These are phyloP conservation scores for Chenopodium quinoa DNA, from an alignment of 148 eudicot species.

Conservation along the genomic window DNA sequence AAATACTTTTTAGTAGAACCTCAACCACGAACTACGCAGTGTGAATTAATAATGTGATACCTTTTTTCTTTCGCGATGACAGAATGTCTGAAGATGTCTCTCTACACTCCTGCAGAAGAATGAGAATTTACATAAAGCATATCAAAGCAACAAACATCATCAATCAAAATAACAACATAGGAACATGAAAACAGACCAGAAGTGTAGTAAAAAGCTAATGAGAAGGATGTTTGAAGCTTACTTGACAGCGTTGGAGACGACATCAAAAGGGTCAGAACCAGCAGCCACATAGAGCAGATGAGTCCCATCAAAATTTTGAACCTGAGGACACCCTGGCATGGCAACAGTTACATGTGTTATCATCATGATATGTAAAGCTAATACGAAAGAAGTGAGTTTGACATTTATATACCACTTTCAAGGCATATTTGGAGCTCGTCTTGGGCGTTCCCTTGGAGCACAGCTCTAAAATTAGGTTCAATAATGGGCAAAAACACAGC, in stretches of 20 bases:
- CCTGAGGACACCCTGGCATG: constrained; percentile 67
- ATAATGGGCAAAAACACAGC: constrained; percentile 75
- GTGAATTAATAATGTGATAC: constrained; percentile 23
- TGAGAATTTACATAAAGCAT: not conserved
- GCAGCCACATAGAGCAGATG: constrained; percentile 76
- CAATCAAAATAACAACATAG: not conserved
- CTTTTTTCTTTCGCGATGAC: constrained; percentile 82
- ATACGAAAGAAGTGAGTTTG: not conserved
- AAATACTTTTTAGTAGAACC: not conserved
- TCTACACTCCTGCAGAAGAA: constrained; percentile 60
- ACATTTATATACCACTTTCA: constrained; percentile 61
- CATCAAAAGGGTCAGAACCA: constrained; percentile 79
- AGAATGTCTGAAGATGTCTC: constrained; percentile 74
- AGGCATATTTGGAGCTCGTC: constrained; percentile 76
- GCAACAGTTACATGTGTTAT: not conserved
- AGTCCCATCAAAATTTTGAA: constrained; percentile 70
- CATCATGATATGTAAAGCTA: not conserved
- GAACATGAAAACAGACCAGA: not conserved
- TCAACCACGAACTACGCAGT: too few relatives aligned
- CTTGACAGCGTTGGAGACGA: constrained; percentile 77
- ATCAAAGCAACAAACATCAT: too few relatives aligned
- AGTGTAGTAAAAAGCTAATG: not conserved
- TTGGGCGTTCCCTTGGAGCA: constrained; percentile 72
- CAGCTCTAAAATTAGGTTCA: constrained; percentile 90
- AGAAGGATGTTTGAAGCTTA: constrained; percentile 28